These are phyloP conservation scores for Ailanthus altissimus DNA, from an alignment of 345 rosid species.

Conservation along the genomic window DNA sequence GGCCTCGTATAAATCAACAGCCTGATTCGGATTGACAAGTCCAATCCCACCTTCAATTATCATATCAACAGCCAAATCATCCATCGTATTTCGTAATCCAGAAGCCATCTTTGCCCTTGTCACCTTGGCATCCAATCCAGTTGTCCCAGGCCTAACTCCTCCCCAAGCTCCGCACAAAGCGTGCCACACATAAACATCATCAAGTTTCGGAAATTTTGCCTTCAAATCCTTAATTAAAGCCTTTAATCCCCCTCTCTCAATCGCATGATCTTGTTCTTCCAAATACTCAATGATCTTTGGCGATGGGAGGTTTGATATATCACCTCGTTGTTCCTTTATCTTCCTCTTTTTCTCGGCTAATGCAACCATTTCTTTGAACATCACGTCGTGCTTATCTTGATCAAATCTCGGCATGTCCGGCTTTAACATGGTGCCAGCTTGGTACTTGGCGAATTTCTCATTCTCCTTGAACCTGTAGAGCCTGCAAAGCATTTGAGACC, in stretches of 20 bases:
- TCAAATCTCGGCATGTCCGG: slow-evolving; percentile 19
- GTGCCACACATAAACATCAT: slow-evolving; percentile 36
- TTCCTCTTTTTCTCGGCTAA: slow-evolving; percentile 6
- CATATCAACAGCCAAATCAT: slow-evolving; percentile 19
- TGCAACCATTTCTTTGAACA: slow-evolving; percentile 13
- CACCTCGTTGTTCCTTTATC: neutral
- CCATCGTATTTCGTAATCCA: slow-evolving; percentile 15
- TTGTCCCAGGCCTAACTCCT: slow-evolving; percentile 26
- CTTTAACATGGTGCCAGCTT: slow-evolving; percentile 17
- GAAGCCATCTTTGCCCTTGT: slow-evolving; percentile 14
- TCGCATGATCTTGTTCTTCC: slow-evolving; percentile 8
- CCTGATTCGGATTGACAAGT: slow-evolving; percentile 31
- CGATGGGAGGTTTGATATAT: neutral
- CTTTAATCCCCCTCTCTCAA: neutral
- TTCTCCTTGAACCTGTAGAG: slow-evolving; percentile 23
- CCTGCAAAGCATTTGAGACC: slow-evolving; percentile 26
- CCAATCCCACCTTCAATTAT: slow-evolving; percentile 28
- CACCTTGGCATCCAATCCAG: slow-evolving; percentile 17
- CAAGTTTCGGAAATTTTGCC: slow-evolving; percentile 13
- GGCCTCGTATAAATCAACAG: slow-evolving; percentile 29
- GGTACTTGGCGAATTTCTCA: slow-evolving; percentile 22
- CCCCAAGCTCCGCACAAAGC: slow-evolving; percentile 38
- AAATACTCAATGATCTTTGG: slow-evolving; percentile 15
- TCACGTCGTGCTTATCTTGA: slow-evolving; percentile 14
- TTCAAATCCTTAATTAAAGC: slow-evolving; percentile 13